phyloP scores from a whole-genome alignment of 2,329 filamentous ascomycete species.

The Chaetomiaceae sp. region DNA sequence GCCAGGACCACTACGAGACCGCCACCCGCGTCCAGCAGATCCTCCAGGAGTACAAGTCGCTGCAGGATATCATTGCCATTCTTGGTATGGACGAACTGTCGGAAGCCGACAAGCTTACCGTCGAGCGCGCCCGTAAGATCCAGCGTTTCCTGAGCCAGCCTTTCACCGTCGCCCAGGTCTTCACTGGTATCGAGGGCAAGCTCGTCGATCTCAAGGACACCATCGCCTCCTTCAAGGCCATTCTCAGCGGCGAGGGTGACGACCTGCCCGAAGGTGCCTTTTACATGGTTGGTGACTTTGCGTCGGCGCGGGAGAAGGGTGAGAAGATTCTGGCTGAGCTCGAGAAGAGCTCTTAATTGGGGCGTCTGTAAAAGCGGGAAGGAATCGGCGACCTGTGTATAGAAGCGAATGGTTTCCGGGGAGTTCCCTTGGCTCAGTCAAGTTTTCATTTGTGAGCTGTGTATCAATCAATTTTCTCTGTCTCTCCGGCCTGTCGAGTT shows the following conservation, averaged over 20 bases:
- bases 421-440: conserved; percentile 50
- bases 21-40: conserved; percentile 97
- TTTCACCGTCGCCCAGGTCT: conserved; percentile 81
- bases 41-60: conserved; percentile 99
- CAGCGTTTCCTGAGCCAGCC: conserved; percentile 99
- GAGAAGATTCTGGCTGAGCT: conserved; percentile 99
- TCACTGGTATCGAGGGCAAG: conserved; percentile 91
- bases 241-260: conserved; percentile 91
- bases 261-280: conserved; percentile 88
- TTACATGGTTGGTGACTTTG: conserved; percentile 99
- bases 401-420: conserved; percentile 50
- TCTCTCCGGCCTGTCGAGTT: conserved; percentile 6
- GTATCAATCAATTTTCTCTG: conserved; percentile 54
- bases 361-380: conserved; percentile 31
- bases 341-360: conserved; percentile 52
- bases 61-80: conserved; percentile 99
- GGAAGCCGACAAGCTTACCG: conserved; percentile 97
- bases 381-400: conserved; percentile 49
- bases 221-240: conserved; percentile 95
- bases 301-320: conserved; percentile 90
- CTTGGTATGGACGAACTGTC: conserved; percentile 99
- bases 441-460: conserved; percentile 59
- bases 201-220: conserved; percentile 99
- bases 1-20: conserved; percentile 94
- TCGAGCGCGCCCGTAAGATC: conserved; percentile 99